phyloP scores from a whole-genome alignment of 192 early-diverging fungal genomes.

The Coemansia brasiliensis region DNA sequence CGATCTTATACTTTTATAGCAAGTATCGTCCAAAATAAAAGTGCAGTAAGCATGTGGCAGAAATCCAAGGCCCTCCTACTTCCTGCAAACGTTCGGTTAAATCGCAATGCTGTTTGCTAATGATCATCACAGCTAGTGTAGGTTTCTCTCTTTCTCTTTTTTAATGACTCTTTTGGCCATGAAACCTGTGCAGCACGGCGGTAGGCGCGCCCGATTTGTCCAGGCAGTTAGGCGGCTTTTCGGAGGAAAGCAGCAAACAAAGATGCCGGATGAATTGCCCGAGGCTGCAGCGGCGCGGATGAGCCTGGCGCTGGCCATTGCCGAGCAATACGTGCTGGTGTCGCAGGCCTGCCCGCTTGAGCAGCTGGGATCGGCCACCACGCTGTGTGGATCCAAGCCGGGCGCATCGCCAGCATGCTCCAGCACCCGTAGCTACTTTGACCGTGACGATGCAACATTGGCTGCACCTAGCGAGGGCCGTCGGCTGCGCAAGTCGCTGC shows the following conservation, averaged over 20 bases:
- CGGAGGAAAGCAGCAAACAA: too few relatives aligned
- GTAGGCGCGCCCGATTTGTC: not conserved
- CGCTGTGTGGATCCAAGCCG: not conserved
- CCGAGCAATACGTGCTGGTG: constrained; percentile 38
- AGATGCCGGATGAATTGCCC: too few relatives aligned
- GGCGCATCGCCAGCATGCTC: constrained; percentile 3
- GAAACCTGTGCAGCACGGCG: not conserved
- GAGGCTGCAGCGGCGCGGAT: constrained; percentile 14
- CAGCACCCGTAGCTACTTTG: not conserved
- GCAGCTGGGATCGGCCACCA: not conserved
- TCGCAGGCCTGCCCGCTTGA: constrained; percentile 15
- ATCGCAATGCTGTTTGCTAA: too few relatives aligned
- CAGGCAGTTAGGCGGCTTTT: not conserved
- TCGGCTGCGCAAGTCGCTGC: constrained; percentile 2
- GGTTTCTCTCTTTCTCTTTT: not conserved
- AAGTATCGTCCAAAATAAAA: too few relatives aligned
- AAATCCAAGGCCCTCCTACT: too few relatives aligned
- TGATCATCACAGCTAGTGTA: not conserved
- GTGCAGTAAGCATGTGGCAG: too few relatives aligned
- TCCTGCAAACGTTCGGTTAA: too few relatives aligned
- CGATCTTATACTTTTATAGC: not conserved
- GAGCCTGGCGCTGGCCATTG: constrained; percentile 36
- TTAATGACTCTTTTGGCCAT: not conserved
- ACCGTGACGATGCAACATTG: not conserved
- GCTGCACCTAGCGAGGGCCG: not conserved